Evolutionary conservation across 1,284 basidiomycete genomes (phyloP), one percentile per base, ranked within the genome.

Genomic region (Cryptococcus maquisensis): DNA sequence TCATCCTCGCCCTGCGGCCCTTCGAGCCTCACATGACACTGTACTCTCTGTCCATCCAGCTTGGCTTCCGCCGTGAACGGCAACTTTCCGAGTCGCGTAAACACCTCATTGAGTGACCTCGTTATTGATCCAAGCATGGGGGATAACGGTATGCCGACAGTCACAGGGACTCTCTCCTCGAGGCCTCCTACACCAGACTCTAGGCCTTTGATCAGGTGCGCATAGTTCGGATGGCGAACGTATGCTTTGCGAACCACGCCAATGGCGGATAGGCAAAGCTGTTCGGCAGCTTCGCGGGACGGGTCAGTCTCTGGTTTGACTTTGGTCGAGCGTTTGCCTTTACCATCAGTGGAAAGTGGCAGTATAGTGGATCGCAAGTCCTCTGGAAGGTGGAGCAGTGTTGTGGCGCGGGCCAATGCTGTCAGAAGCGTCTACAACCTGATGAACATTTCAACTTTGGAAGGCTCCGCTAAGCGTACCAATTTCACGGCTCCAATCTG

Each of bases 141-240:
- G 20, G 74, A 75, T 41, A 82, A 73, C 0, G 80, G 80, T 7
- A 79, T 79, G 1, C 79, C 91, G 40, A 94, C 83, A 26, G 83
- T 82, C 41, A 95, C 79, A 1, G 84, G 83, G 0, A 95, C 88
- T 20, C 79, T 79, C n/a, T 81, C 77, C 32, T 81, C 76, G 10
- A 93, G 78, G 2, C 78, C 80, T 36, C 83, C 81, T 15, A 90
- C 75, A 24, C 68, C 75, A 10, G 81, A 72, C n/a, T 86, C 76
- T 32, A 90, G 72, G 13, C 85, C 88, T 3, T 77, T 73, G 6
- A 87, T 79, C 38, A 97, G 86, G 64, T 91, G 81, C 47, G 85
- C 84, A 68, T 91, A 93, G 69, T 90, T 88, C 15, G 93, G 93
- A 79, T 94, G 92, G 54, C 87, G 84, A 13, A 89, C 89, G 67